phyloP scores from a whole-genome alignment of 129 eudicot genomes.

The Oenanthe sinensis region DNA sequence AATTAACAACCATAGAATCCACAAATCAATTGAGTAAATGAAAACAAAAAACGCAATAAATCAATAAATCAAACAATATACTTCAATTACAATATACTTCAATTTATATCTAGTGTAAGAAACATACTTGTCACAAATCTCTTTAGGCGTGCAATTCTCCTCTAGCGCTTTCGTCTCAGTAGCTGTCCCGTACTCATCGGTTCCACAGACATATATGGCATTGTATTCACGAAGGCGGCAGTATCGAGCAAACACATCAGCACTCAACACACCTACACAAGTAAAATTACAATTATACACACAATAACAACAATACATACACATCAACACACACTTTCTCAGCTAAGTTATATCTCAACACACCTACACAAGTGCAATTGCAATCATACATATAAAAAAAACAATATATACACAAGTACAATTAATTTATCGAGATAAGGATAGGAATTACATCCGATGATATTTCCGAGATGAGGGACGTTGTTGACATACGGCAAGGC shows the following conservation, averaged over 20 bases:
- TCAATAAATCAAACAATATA: background rate
- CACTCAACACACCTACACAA: constrained; percentile 79
- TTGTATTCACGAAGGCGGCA: constrained; percentile 73
- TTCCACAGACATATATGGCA: constrained; percentile 74
- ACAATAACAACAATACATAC: no score
- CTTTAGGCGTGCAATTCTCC: constrained; percentile 69
- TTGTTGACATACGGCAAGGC: constrained; percentile 65
- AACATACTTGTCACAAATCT: constrained; percentile 82
- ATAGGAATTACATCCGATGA: constrained; percentile 43
- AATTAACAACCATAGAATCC: background rate
- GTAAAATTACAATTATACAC: background rate
- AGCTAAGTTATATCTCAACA: constrained; percentile 45
- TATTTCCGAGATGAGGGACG: constrained; percentile 65
- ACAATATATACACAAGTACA: background rate
- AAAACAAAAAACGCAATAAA: background rate
- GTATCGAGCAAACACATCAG: constrained; percentile 90
- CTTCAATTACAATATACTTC: background rate
- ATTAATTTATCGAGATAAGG: background rate
- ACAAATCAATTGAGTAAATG: background rate
- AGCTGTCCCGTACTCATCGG: constrained; percentile 95
- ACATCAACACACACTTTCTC: background rate
- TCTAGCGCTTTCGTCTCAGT: constrained; percentile 95
- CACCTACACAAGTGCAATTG: constrained; percentile 31
- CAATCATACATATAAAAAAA: background rate
- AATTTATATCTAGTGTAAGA: background rate